phyloP scores from a whole-genome alignment of 345 rosid genomes.

The Angophora floribunda region DNA sequence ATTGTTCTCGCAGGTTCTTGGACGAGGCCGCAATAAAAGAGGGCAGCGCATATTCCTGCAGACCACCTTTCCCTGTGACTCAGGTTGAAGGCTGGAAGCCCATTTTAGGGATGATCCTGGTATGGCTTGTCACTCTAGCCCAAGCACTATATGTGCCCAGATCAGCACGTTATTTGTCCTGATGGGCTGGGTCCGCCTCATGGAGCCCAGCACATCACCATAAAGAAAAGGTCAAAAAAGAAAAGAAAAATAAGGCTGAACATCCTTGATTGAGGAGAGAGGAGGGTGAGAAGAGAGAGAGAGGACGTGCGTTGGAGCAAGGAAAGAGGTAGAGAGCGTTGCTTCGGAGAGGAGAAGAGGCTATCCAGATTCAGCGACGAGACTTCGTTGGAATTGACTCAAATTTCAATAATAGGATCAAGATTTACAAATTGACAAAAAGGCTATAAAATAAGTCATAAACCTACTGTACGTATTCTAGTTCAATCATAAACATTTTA shows the following conservation, averaged over 20 bases:
- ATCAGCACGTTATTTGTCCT: conserved; percentile 70
- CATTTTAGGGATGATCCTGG: conserved; percentile 46
- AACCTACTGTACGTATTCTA: rapidly evolving
- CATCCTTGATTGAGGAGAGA: conserved; percentile 5
- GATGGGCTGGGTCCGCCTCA: conserved; percentile 21
- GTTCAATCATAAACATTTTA: not conserved
- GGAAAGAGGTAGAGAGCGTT: not conserved
- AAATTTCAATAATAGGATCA: not conserved
- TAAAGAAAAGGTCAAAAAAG: not conserved
- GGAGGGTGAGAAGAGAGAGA: not conserved
- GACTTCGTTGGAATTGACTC: not conserved
- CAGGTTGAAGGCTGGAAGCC: conserved; percentile 77
- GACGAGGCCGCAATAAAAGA: conserved; percentile 76
- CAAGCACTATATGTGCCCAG: conserved; percentile 84
- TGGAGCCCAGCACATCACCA: conserved; percentile 83
- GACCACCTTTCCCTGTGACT: conserved; percentile 53
- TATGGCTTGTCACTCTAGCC: conserved; percentile 70
- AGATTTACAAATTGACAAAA: not conserved
- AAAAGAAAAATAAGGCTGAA: conserved; percentile 76
- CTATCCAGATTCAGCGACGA: not conserved
- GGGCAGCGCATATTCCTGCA: conserved; percentile 1
- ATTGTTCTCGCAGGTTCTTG: conserved; percentile 38
- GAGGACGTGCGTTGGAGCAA: not conserved
- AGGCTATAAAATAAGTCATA: not conserved
- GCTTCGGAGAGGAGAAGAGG: not conserved